Evolutionary conservation across 495 filamentous ascomycete species (phyloP).

Genomic region (Trichoderma reesei): DNA sequence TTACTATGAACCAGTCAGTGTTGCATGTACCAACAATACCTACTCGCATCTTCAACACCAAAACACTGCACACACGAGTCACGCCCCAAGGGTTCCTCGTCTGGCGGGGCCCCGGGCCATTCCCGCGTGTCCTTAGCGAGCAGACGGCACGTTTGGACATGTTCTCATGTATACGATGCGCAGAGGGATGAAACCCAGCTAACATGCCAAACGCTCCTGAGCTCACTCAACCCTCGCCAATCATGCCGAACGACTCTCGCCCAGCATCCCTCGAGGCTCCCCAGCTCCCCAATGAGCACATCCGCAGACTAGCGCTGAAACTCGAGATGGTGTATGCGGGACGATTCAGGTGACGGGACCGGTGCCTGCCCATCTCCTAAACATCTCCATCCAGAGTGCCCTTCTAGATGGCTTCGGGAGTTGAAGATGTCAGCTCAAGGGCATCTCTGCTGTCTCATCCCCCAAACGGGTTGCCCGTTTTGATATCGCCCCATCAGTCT

Average conservation of each 20-base stretch:
- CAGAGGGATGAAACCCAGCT: constrained; percentile 4
- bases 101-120: background rate
- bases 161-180: constrained; percentile 3
- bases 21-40: background rate
- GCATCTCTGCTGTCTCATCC: background rate
- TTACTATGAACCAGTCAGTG: background rate
- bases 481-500: background rate
- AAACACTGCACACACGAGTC: background rate
- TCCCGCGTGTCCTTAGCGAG: background rate
- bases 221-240: background rate
- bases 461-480: background rate
- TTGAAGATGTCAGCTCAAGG: background rate
- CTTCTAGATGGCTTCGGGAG: background rate
- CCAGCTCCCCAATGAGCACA: background rate
- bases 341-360: background rate
- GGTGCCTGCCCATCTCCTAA: background rate
- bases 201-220: background rate
- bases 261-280: background rate
- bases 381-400: background rate
- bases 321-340: background rate
- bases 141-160: background rate
- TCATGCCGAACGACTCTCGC: background rate
- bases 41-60: background rate
- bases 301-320: background rate
- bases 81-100: background rate